Base-by-base conservation (phyloP, 495 filamentous ascomycete genomes). In the Trichoderma gamsii region DNA sequence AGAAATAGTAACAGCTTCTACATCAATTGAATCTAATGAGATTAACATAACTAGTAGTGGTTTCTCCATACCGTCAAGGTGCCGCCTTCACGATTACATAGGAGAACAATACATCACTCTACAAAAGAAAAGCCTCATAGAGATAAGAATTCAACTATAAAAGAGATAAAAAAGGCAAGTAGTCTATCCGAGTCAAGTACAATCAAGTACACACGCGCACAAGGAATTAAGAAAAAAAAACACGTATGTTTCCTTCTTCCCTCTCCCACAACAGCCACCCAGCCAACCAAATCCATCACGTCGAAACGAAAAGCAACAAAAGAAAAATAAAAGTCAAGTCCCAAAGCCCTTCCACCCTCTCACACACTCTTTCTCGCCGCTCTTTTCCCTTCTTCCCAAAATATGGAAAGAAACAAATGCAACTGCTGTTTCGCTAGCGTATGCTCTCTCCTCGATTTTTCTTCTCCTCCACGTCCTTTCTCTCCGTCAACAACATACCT, bases 161-260 rank as follows among this genome's bases (percentile, higher is more conserved):
- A 49, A 49, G 15, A 15, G 16, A 32, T 11, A 61, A 11, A 13
- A 29, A 61, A 61, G 27, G 56, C 56, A 61, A 61, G 27, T 61
- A 32, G 25, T 61, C 56, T 61, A 61, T 61, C 51, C 51, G 43
- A 46, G 43, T 52, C 49, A 52, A 52, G 49, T 52, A 52, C 49
- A 38, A 38, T 38, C 18, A 49, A n/a, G 44, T 49, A 49, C 13
- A 49, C 44, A 49, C 44, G 18, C 44, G 18, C 44, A 15, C 44
- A 49, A 52, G 18, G 9, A 18, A 52, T 9, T n/a, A n/a, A n/a
- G n/a, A n/a, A n/a, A n/a, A 29, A 1, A 52, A 52, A n/a, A 18
- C 8, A 9, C 8, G 7, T 21, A 18, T 9, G 21, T 23, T 23
- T n/a, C 49, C 49, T n/a, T 16, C 8, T 18, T 9, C 7, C 49